A percentile compares a stretch with the other conserved stretches of the same genome.
These are phyloP conservation scores for Butyriboletus loyo DNA, from an alignment of 768 basidiomycete species.

Conservation along the genomic window DNA sequence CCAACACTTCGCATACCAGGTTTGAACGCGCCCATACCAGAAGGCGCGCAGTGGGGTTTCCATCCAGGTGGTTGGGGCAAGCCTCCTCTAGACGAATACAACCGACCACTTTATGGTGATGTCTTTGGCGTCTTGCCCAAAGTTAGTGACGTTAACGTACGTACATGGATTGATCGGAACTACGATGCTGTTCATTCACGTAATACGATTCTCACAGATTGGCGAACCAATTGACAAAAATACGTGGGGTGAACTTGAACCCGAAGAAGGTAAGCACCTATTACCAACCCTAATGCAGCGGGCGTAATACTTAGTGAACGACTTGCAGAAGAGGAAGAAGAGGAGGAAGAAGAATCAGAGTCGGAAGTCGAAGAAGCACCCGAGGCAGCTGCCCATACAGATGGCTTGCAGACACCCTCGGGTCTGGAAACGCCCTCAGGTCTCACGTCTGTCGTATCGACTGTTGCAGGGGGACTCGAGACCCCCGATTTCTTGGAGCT, in stretches of 20 bases:
- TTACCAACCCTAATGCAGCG: neutral
- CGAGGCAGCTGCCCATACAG: constrained; percentile 51
- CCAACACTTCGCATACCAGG: constrained; percentile 95
- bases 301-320: neutral
- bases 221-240: constrained; percentile 87
- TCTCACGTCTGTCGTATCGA: constrained; percentile 91
- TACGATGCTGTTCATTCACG: constrained; percentile 1
- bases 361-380: constrained; percentile 57
- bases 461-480: constrained; percentile 94
- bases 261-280: constrained; percentile 79
- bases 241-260: constrained; percentile 95
- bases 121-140: constrained; percentile 94
- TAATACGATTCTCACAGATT: constrained; percentile 40
- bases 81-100: constrained; percentile 97
- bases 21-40: constrained; percentile 93
- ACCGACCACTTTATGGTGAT: constrained; percentile 95
- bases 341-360: constrained; percentile 63
- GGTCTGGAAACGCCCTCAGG: constrained; percentile 97
- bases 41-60: constrained; percentile 99
- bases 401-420: constrained; percentile 89
- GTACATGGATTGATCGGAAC: constrained; percentile 27
- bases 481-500: constrained; percentile 98
- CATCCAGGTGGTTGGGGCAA: constrained; percentile 99
- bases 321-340: constrained; percentile 46
- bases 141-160: constrained; percentile 68